Conservation (phyloP, 495 filamentous ascomycete genomes). For the Parachaetomium inaequale region DNA sequence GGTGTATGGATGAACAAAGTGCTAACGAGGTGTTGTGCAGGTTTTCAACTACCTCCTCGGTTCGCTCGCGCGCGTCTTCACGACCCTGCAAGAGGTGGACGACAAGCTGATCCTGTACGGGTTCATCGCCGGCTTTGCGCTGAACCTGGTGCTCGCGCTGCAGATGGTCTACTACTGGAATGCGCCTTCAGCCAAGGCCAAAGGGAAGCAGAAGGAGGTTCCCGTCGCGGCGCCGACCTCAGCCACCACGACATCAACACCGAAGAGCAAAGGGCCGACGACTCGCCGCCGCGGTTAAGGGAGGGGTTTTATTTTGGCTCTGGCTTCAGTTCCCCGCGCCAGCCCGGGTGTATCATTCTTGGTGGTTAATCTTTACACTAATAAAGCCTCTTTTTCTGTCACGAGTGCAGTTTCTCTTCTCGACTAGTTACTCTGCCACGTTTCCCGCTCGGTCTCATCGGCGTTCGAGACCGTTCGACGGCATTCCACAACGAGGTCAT, state of each 20-base stretch:
- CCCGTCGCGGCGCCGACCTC: conserved; percentile 23
- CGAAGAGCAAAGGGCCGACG: conserved; percentile 49
- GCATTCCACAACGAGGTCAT: not conserved
- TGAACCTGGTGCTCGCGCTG: conserved; percentile 79
- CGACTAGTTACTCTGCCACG: not conserved
- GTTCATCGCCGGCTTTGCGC: conserved; percentile 79
- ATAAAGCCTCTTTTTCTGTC: not conserved
- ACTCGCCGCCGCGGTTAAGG: conserved; percentile 52
- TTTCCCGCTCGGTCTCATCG: not conserved
- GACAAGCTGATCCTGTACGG: conserved; percentile 93
- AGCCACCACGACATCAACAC: conserved; percentile 36
- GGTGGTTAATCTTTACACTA: conserved; percentile 21
- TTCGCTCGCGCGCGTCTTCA: conserved; percentile 90
- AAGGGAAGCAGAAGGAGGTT: conserved; percentile 47
- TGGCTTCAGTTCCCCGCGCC: conserved; percentile 14
- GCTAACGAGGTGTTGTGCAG: conserved; percentile 43
- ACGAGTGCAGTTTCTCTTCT: not conserved
- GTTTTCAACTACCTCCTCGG: conserved; percentile 97
- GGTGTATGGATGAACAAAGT: not conserved
- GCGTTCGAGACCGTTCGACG: conserved; percentile 11
- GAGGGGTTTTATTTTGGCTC: not conserved
- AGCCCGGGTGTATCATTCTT: conserved; percentile 3
- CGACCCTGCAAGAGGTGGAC: conserved; percentile 91
- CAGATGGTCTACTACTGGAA: conserved; percentile 99
- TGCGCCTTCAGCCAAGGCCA: conserved; percentile 53